Evolutionary conservation across 139 green algal genomes (phyloP), one percentile per base, ranked within the genome.

Genomic region (Desmodesmus armatus): DNA sequence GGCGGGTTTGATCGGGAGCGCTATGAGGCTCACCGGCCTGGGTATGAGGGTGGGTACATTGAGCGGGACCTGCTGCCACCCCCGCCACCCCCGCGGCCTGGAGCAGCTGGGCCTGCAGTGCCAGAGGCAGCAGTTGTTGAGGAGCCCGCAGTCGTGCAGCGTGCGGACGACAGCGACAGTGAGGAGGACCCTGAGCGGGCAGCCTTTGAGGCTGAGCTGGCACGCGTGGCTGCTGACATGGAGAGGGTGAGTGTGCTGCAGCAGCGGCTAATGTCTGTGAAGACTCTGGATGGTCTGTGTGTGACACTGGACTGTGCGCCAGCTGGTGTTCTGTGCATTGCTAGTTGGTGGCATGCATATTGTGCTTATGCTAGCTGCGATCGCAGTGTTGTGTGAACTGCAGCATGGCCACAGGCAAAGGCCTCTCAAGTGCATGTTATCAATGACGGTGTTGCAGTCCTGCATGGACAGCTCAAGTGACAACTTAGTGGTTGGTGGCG

Each of bases 181-280:
- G 88, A 89, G 27, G 51, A 40, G 0, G 88, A 93, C 49, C 62
- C 65, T 27, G 92, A 95, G 78, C 69, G 91, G 5, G 80, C 89
- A 44, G 92, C 90, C 21, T 95, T 95, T 79, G 82, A 91, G 75
- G 91, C 89, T 27, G 91, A 95, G 87, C 84, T 95, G 79, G 85
- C 91, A 41, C 78, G 89, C 11, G 78, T 94, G 31, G 89, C 89
- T 23, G 90, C 86, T 35, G 89, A 91, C 5, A 43, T 91, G 40
- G 90, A 93, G 55, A 67, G 47, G 85, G 86, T 87, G 60, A 73
- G 63, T 37, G 17, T 27, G 33, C 29, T 43, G 31, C 17, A 67
- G 21, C 47, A 55, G 47, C 13, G 13, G 47, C 47, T n/a, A n/a
- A n/a, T n/a, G n/a, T n/a, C n/a, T n/a, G n/a, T n/a, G n/a, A n/a